These are phyloP conservation scores for Wallacemonas sp. DNA, from an alignment of 208 protist species.

Conservation along the genomic window DNA sequence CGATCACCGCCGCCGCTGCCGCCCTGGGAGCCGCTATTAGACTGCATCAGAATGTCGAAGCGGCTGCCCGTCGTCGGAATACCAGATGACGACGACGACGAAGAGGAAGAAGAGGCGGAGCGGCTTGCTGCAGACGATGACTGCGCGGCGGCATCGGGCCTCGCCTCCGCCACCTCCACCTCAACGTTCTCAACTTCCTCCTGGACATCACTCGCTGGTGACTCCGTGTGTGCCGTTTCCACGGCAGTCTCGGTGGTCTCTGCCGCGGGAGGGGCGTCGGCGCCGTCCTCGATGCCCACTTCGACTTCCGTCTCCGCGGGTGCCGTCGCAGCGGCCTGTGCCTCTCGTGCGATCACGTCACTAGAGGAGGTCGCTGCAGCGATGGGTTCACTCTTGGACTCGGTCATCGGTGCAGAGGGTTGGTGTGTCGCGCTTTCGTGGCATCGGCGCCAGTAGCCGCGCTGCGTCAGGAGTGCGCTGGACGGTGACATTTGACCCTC, in stretches of 20 bases:
- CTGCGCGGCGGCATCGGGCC: too few relatives aligned
- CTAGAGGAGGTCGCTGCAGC: not conserved
- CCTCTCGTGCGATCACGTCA: too few relatives aligned
- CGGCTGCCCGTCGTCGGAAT: constrained; percentile 32
- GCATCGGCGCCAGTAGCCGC: constrained; percentile 9
- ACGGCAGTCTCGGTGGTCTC: too few relatives aligned
- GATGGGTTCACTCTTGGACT: not conserved
- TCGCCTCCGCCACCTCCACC: too few relatives aligned
- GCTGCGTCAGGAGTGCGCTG: not conserved
- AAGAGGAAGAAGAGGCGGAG: not conserved
- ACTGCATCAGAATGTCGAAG: constrained; percentile 60
- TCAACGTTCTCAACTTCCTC: not conserved
- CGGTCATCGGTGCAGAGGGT: not conserved
- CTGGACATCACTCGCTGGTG: not conserved
- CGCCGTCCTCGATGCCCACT: not conserved
- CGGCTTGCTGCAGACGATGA: not conserved
- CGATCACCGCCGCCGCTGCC: constrained; percentile 12
- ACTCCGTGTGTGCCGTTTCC: too few relatives aligned
- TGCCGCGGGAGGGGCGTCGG: too few relatives aligned
- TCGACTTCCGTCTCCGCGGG: too few relatives aligned
- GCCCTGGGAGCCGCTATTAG: constrained; percentile 20
- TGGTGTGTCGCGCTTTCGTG: constrained; percentile 11
- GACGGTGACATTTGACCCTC: too few relatives aligned
- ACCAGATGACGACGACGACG: not conserved
- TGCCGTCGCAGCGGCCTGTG: too few relatives aligned